A percentile compares a stretch with the other conserved stretches of the same genome.
phyloP scores from a whole-genome alignment of 768 basidiomycete genomes.

The Pleurotus pulmonarius region DNA sequence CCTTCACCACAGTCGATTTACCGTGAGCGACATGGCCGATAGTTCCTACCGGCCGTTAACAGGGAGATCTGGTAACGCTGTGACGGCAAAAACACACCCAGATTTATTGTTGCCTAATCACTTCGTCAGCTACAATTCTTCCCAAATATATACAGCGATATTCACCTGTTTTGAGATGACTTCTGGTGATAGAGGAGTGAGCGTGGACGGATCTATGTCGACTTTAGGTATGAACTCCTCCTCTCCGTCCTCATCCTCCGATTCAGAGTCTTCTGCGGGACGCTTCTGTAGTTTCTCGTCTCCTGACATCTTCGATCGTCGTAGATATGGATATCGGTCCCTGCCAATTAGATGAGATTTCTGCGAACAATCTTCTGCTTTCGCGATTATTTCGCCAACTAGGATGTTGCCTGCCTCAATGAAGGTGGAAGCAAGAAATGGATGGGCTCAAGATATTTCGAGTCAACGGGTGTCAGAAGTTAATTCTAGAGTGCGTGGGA shows the following conservation, averaged over 20 bases:
- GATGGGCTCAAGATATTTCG: no score
- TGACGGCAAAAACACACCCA: constrained; percentile 47
- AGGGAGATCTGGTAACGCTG: not conserved
- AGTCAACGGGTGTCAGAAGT: no score
- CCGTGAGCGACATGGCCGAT: constrained; percentile 99
- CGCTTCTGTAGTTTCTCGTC: constrained; percentile 66
- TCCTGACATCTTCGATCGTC: constrained; percentile 47
- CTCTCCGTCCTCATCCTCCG: constrained; percentile 58
- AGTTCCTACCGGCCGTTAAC: constrained; percentile 55
- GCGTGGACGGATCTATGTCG: constrained; percentile 74
- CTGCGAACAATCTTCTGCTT: no score
- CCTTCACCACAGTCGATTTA: constrained; percentile 96
- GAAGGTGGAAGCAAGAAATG: no score
- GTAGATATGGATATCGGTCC: not conserved
- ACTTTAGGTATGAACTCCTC: constrained; percentile 57
- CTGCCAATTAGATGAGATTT: no score
- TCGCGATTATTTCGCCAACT: no score
- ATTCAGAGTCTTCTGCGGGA: constrained; percentile 44
- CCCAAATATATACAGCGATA: not conserved
- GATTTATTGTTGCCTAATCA: constrained; percentile 85
- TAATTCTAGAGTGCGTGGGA: no score
- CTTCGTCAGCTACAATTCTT: no score
- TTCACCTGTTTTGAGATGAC: constrained; percentile 89
- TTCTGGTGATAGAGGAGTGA: constrained; percentile 86
- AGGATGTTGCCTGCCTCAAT: no score